Conservation (phyloP, 495 filamentous ascomycete species). For the Bacidia gigantensis region DNA sequence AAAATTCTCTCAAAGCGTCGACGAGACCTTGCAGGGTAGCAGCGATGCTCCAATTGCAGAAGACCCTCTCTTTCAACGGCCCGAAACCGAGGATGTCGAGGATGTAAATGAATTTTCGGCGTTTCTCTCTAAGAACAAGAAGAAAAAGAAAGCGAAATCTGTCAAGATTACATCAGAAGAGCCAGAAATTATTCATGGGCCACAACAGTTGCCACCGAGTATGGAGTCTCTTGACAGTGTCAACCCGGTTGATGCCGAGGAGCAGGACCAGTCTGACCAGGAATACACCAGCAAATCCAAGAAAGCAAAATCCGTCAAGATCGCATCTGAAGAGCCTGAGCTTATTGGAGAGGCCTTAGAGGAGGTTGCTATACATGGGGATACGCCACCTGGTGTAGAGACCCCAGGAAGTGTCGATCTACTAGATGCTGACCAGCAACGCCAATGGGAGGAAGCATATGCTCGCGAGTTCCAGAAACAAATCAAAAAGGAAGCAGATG, state of each 20-base stretch:
- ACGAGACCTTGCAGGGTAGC: background rate
- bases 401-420: conserved; percentile 5
- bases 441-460: conserved; percentile 7
- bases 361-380: background rate
- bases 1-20: background rate
- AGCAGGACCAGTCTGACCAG: no score
- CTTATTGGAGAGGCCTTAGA: background rate
- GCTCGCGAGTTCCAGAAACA: conserved; percentile 8
- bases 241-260: no score
- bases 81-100: background rate
- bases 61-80: background rate
- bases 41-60: background rate
- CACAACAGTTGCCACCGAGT: no score
- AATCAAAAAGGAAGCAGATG: conserved; percentile 8
- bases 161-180: background rate
- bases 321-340: background rate
- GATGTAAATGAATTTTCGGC: background rate
- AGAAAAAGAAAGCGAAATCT: background rate
- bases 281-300: no score
- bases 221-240: no score
- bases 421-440: conserved; percentile 3
- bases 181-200: background rate
- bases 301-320: background rate
- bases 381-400: background rate
- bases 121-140: background rate